Evolutionary conservation across 805 yeast species (phyloP).

Genomic region (Candida qinlingensis): DNA sequence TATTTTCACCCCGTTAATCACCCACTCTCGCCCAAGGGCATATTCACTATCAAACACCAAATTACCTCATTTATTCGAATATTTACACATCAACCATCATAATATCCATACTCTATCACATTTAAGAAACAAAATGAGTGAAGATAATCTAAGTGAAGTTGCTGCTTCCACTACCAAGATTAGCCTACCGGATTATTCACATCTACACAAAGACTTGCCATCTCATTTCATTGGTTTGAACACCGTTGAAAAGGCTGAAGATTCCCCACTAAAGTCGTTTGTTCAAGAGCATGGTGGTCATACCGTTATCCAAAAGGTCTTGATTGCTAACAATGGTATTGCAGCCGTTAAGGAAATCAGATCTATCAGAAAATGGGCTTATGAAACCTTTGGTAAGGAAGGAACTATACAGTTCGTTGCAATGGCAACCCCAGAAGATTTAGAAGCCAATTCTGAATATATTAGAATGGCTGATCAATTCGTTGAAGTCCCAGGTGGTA

Average conservation of each 20-base stretch:
- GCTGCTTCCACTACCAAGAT: constrained; percentile 24
- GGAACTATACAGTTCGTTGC: constrained; percentile 90
- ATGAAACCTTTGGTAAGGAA: constrained; percentile 97
- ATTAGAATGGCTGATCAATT: constrained; percentile 99
- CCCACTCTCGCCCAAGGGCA: constrained; percentile 9
- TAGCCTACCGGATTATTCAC: constrained; percentile 29
- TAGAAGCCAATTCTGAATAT: constrained; percentile 94
- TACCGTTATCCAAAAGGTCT: constrained; percentile 81
- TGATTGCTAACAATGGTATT: constrained; percentile 98
- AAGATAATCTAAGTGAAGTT: constrained; percentile 35
- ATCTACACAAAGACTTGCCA: constrained; percentile 44
- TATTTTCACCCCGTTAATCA: constrained; percentile 5
- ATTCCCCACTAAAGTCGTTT: constrained; percentile 74
- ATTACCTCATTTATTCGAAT: not conserved
- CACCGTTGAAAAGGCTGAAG: constrained; percentile 70
- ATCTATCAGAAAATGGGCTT: constrained; percentile 97
- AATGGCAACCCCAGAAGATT: constrained; percentile 99
- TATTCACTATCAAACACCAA: not conserved
- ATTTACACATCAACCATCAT: not conserved
- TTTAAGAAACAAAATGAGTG: constrained; percentile 28
- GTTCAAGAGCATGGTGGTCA: constrained; percentile 88
- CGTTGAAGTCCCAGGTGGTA: constrained; percentile 98
- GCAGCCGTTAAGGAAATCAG: constrained; percentile 99
- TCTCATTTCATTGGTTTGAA: constrained; percentile 79
- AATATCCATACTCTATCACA: not conserved